Evolutionary conservation across 768 basidiomycete genomes (phyloP).

Genomic region (Leccinum truebloodii): DNA sequence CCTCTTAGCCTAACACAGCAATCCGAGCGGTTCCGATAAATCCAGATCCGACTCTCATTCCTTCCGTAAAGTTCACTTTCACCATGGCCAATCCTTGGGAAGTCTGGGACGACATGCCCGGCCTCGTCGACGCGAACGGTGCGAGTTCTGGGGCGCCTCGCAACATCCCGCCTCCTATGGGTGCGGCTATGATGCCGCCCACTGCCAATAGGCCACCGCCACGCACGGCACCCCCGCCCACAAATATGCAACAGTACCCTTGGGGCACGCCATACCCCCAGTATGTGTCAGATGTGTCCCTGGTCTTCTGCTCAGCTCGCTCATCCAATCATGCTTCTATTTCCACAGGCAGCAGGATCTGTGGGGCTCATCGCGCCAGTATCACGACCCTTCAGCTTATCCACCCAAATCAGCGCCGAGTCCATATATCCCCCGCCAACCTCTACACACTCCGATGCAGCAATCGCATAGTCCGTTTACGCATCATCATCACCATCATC

Average conservation of each 20-base stretch:
- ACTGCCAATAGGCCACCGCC: constrained; percentile 14
- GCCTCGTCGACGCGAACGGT: constrained; percentile 23
- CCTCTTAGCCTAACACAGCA: constrained; percentile 21
- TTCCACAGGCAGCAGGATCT: constrained; percentile 21
- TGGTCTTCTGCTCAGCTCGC: background rate
- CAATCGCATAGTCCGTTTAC: constrained; percentile 11
- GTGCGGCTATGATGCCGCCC: constrained; percentile 17
- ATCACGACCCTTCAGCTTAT: constrained; percentile 7
- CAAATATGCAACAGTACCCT: constrained; percentile 6
- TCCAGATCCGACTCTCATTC: background rate
- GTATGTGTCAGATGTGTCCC: constrained; percentile 10
- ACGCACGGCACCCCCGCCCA: constrained; percentile 4
- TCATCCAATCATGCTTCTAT: constrained; percentile 5
- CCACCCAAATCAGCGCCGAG: constrained; percentile 27
- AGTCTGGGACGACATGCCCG: constrained; percentile 29
- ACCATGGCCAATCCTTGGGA: constrained; percentile 18
- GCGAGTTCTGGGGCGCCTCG: constrained; percentile 1
- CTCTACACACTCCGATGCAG: constrained; percentile 10
- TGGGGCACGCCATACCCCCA: constrained; percentile 19
- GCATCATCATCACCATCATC: constrained; percentile 3
- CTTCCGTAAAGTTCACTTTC: constrained; percentile 3
- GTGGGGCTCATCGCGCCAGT: constrained; percentile 6
- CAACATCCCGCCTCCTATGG: constrained; percentile 28
- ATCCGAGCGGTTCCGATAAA: constrained; percentile 21
- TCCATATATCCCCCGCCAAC: constrained; percentile 32